A percentile compares a stretch with the other conserved stretches of the same genome.
These are phyloP conservation scores for Thelonectria discophora DNA, from an alignment of 2,329 filamentous ascomycete genomes.

Conservation along the genomic window DNA sequence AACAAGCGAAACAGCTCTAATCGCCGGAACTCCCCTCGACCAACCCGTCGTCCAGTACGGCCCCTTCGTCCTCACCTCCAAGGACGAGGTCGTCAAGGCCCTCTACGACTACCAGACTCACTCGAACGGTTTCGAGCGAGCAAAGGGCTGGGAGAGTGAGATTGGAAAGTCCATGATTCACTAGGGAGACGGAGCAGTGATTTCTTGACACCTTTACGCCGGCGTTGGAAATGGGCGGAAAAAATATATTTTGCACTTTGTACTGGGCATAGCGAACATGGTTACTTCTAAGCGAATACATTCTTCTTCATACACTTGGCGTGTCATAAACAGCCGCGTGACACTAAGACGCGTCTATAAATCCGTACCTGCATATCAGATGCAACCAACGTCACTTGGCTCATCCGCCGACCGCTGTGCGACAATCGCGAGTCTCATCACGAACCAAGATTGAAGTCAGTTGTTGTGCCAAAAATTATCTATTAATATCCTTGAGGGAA, in stretches of 20 bases:
- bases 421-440: neutral
- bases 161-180: slow-evolving; percentile 80
- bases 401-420: neutral
- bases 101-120: slow-evolving; percentile 78
- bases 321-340: neutral
- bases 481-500: slow-evolving; percentile 45
- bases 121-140: slow-evolving; percentile 82
- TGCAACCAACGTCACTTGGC: neutral
- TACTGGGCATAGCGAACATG: neutral
- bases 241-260: slow-evolving; percentile 5
- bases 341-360: neutral
- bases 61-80: slow-evolving; percentile 79
- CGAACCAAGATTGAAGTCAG: neutral
- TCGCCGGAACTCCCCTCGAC: slow-evolving; percentile 82
- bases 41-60: slow-evolving; percentile 86
- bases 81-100: slow-evolving; percentile 79
- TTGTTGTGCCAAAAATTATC: slow-evolving; percentile 40
- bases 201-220: neutral
- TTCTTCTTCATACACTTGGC: slow-evolving; percentile 17
- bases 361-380: neutral
- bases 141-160: slow-evolving; percentile 81
- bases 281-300: slow-evolving; percentile 6
- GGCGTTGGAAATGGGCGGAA: slow-evolving; percentile 30
- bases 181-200: slow-evolving; percentile 30
- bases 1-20: slow-evolving; percentile 59